These are phyloP conservation scores for Nitzschia palea DNA, from an alignment of 108 stramenopile species.

Conservation along the genomic window DNA sequence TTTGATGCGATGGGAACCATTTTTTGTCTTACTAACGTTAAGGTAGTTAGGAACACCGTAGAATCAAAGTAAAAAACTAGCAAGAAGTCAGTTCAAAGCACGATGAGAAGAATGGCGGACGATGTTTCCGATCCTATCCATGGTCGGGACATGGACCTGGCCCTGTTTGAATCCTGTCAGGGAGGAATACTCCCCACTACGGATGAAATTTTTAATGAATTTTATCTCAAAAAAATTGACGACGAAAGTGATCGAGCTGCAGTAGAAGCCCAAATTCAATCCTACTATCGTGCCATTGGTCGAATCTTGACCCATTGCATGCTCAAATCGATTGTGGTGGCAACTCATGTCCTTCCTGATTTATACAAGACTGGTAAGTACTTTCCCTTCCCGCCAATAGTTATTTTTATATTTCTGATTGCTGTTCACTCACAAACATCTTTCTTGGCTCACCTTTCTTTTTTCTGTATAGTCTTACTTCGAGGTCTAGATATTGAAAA, in stretches of 20 bases:
- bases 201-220: too few species aligned
- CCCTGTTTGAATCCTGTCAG: too few species aligned
- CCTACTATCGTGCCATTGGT: not conserved
- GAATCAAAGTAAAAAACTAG: too few species aligned
- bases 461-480: not conserved
- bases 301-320: conserved; percentile 2
- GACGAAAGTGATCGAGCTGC: not conserved
- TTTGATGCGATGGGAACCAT: too few species aligned
- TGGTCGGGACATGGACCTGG: too few species aligned
- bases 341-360: not conserved
- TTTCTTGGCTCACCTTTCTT: not conserved
- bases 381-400: not conserved
- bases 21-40: too few species aligned
- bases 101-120: too few species aligned
- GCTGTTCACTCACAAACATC: not conserved
- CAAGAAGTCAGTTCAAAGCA: too few species aligned
- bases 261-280: not conserved
- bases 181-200: too few species aligned
- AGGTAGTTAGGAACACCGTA: too few species aligned
- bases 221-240: too few species aligned
- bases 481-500: not conserved
- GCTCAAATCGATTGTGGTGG: not conserved
- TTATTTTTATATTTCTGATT: not conserved
- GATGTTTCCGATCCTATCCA: too few species aligned
- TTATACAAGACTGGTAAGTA: conserved; percentile 3